Conservation (phyloP, 805 yeast genomes). For the Maudiozyma bulderi region DNA sequence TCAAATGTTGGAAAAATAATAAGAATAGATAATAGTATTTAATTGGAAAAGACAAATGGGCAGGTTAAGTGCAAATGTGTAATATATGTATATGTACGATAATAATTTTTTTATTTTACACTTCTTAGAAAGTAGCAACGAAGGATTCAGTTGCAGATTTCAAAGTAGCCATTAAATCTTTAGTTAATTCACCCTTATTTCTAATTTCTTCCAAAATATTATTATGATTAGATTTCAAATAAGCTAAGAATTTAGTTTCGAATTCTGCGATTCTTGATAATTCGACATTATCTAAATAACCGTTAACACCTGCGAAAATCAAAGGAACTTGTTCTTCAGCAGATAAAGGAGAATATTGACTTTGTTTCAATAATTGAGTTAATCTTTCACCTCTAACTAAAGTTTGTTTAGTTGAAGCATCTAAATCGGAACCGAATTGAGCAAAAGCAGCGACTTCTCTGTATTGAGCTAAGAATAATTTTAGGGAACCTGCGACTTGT, state of each 20-base stretch:
- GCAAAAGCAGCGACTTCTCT: conserved; percentile 99
- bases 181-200: conserved; percentile 81
- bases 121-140: conserved; percentile 69
- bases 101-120: not conserved
- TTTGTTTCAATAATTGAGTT: conserved; percentile 96
- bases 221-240: conserved; percentile 83
- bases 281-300: conserved; percentile 85
- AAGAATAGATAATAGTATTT: not conserved
- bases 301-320: conserved; percentile 99
- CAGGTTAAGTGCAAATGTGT: too few relatives aligned
- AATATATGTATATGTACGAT: not conserved
- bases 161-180: conserved; percentile 78
- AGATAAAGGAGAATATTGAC: conserved; percentile 92
- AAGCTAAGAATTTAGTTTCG: conserved; percentile 85
- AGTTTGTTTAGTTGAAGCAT: conserved; percentile 99
- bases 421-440: conserved; percentile 99
- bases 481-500: conserved; percentile 99
- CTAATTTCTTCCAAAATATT: conserved; percentile 77
- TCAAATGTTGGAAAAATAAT: not conserved
- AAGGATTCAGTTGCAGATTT: conserved; percentile 88
- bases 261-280: conserved; percentile 80
- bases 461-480: conserved; percentile 99
- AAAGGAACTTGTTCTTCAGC: conserved; percentile 99
- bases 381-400: conserved; percentile 99
- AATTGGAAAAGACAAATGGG: not conserved